Evolutionary conservation across 202 grass and related monocot species (phyloP).

Genomic region (Eragrostis tef): DNA sequence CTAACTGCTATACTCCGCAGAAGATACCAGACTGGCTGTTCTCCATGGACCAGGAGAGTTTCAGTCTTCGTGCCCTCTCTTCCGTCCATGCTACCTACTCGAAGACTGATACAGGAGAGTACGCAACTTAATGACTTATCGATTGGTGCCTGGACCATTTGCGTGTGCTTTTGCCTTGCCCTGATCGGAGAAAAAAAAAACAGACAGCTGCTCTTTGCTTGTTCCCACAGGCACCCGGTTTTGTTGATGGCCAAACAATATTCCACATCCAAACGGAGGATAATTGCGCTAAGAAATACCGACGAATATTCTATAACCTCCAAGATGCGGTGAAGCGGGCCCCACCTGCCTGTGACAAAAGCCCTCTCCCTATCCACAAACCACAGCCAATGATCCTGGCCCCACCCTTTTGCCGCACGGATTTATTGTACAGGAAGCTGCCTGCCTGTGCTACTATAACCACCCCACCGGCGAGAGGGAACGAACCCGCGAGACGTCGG

Average conservation of each 20-base stretch:
- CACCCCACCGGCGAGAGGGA: not conserved
- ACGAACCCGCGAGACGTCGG: not conserved
- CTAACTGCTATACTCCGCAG: not conserved
- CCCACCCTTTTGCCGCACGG: not conserved
- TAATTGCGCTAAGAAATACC: not conserved
- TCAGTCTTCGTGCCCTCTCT: not conserved
- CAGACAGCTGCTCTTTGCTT: not conserved
- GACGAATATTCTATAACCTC: no score
- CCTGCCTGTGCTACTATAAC: not conserved
- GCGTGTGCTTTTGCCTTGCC: not conserved
- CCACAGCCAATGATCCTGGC: not conserved
- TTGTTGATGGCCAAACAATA: not conserved
- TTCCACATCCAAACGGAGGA: not conserved
- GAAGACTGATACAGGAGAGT: no score
- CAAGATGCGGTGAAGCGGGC: not conserved
- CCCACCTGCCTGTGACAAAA: conserved; percentile 7
- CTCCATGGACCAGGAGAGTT: not conserved
- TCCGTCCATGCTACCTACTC: not conserved
- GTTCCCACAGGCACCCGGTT: not conserved
- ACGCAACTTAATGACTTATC: not conserved
- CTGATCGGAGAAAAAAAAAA: not conserved
- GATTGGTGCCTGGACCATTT: not conserved
- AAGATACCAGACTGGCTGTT: not conserved
- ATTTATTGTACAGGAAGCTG: not conserved
- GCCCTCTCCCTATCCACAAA: not conserved